Evolutionary conservation across 1,139 yeast species (phyloP), one percentile per base, ranked within the genome.

Genomic region (Geotrichum candidum): DNA sequence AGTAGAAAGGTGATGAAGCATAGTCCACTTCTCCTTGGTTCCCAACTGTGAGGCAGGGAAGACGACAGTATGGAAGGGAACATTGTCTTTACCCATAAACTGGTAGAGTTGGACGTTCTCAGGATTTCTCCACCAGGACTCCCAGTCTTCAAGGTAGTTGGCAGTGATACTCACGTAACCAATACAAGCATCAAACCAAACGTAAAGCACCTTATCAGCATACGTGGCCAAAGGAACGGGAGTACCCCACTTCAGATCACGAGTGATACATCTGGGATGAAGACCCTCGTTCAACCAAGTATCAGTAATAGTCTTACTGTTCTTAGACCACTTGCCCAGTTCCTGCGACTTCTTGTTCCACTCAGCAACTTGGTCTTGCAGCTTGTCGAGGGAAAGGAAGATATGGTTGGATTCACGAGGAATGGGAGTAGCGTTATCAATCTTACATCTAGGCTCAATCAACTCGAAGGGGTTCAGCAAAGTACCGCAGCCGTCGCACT

Each of bases 51-150:
- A 79, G 55, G 95, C 85, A 65, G 99, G 99, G 90, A 92, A 94
- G 63, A 94, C 96, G 64, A 95, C 99, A 1, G 97, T 88, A 73
- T 94, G 99, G 90, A 94, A 94, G 51, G 98, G 98, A 69, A 92
- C 97, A 72, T 94, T 94, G 76, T 94, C 99, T 77, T 94, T 94
- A 78, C 99, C 99, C 99, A 94, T 94, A 76, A 94, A 94, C 79
- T 94, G 99, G 75, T 89, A 91, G 67, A 95, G 80, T 68, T 88
- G 79, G 66, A 94, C 97, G 60, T 85, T 77, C 62, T 91, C 91
- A 25, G 96, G 96, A 72, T 88, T 81, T 77, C 85, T 87, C 99
- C 99, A 94, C 95, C 96, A 88, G 71, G 82, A 73, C 83, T 90
- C 84, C 83, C 92, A 89, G 29, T 84, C 84, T 63, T 88, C 82